Evolutionary conservation across 192 early-diverging fungal genomes (phyloP), one percentile per base, ranked within the genome.

Genomic region (Kickxella alabastrina): DNA sequence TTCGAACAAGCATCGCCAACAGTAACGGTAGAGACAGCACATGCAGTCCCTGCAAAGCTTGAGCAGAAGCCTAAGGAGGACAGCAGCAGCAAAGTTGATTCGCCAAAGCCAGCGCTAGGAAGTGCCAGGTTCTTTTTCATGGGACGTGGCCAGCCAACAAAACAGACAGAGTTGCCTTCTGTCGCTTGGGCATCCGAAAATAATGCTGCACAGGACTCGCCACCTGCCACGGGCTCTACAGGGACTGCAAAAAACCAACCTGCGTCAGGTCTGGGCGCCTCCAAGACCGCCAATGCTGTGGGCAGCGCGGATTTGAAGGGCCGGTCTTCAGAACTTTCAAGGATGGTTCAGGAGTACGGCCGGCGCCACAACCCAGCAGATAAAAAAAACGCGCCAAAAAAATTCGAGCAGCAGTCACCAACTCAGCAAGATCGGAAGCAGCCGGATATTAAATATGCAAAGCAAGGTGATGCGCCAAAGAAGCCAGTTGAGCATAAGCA

Each of bases 41-140:
- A 23, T 3, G 22, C 17, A 8, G 1, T 8, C 13, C 12, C 9
- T 43, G 41, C 13, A 23, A 43, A 24, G 0, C n/a, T 1, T 15
- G 36, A 38, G n/a, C 36, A 38, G 36, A 15, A 14, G 36, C 4
- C 13, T 18, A 38, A 38, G 36, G 22, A 18, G 4, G 39, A 17
- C 4, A 21, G 18, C 4, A 19, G 18, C 39, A 40, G 39, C 13
- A 3, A 7, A 12, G 13, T 21, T 4, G 22, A 40, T 6, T 28
- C 29, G 15, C 22, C 36, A 32, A 41, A 41, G 41, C 29, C 39
- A n/a, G 21, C 24, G n/a, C 40, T 26, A 13, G 52, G 29, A 6
- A 6, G 46, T 12, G 46, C 46, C 12, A 43, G 47, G 23, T 58
- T 58, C 31, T 58, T 58, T 28, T 58, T 58, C 23, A 37, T 58